Conservation (phyloP, 495 filamentous ascomycete species). For the Xylaria curta region DNA sequence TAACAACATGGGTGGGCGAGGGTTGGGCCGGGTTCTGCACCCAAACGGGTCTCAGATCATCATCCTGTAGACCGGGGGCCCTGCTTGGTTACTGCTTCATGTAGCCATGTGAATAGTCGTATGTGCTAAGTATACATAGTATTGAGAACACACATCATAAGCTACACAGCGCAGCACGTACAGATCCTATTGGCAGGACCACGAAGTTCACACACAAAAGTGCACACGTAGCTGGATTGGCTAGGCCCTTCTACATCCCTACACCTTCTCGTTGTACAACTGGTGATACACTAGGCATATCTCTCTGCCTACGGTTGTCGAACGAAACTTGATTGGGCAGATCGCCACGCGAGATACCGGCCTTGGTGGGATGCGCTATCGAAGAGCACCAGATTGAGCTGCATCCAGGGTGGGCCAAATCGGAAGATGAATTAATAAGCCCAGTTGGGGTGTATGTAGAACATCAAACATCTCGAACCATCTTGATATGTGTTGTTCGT, state of each 20-base stretch:
- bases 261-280: constrained; percentile 3
- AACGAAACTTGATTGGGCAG: constrained; percentile 10
- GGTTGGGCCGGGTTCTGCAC: constrained; percentile 12
- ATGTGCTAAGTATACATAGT: too few relatives aligned
- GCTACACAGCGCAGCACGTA: not conserved
- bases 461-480: constrained; percentile 3
- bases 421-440: constrained; percentile 11
- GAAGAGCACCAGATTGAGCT: not conserved
- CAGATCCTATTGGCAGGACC: not conserved
- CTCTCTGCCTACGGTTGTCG: constrained; percentile 4
- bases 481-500: constrained; percentile 3
- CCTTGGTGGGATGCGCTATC: not conserved
- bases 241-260: not conserved
- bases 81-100: not conserved
- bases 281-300: not conserved
- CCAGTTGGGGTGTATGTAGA: not conserved
- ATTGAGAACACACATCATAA: not conserved
- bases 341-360: constrained; percentile 9
- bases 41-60: constrained; percentile 13
- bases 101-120: constrained; percentile 1
- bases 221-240: constrained; percentile 6
- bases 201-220: not conserved
- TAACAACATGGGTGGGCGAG: not conserved
- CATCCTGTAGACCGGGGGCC: not conserved
- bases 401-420: not conserved